Evolutionary conservation across 1,284 basidiomycete genomes (phyloP), one percentile per base, ranked within the genome.

Genomic region (Malassezia pachydermatis): DNA sequence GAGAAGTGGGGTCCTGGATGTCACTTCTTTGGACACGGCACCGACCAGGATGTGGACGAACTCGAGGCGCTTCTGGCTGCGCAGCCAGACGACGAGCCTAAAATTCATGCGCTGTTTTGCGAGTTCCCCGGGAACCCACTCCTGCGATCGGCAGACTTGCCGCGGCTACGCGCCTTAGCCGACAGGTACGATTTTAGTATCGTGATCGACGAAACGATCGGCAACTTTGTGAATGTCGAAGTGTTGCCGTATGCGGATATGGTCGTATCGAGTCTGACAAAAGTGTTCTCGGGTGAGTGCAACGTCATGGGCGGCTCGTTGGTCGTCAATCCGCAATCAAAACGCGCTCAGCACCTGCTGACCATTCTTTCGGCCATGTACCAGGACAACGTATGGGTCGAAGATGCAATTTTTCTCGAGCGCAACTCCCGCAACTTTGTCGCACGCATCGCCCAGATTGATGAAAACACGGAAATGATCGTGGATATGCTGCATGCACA

Each of bases 1-100:
- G 77, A 92, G 60, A 96, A 99, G 73, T 98, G 90, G 88, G 94
- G 94, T 1, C 86, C 86, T 1, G 94, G 94, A 0, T 88, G 84
- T 60, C 78, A 88, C 72, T 94, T 96, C 76, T 79, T 86, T 51
- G 92, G 90, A 2, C 76, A 81, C 54, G 92, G 92, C 1, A 74
- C 83, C 5, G 81, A 85, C 51, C 71, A 76, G 3, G 87, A 94
- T 52, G 78, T 95, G 14, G 81, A 83, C 55, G 76, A 78, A 33
- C 76, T 96, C 0, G 84, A 88, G 57, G 65, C 62, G 8, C 72
- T 86, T 0, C 77, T 92, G 4, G 42, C 62, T 70, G n/a, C 77
- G 78, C 66, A 71, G 65, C 16, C 59, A 72, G 30, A 55, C 56
- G 45, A 61, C 9, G 76, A 68, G 8, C 58, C 61, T 24, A 19